A percentile compares a stretch with the other conserved stretches of the same genome.
Evolutionary conservation across 805 yeast species (phyloP).

Genomic region (Metschnikowia shivogae): DNA sequence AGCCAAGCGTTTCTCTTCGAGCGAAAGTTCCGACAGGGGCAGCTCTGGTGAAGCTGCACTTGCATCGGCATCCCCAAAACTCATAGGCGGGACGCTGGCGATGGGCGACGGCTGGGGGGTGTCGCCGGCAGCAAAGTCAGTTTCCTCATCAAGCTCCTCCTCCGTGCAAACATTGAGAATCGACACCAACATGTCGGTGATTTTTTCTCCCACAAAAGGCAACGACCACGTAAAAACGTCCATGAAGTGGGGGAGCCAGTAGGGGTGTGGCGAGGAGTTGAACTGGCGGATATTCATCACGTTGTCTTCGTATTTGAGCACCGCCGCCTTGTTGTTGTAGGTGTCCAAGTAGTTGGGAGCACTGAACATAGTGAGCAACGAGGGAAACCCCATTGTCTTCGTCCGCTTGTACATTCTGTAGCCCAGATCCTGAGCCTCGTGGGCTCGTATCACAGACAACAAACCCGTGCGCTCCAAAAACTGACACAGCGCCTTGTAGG

Average conservation of each 20-base stretch:
- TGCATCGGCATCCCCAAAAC: slow-evolving; percentile 5
- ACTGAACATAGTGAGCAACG: slow-evolving; percentile 83
- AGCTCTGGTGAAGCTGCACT: slow-evolving; percentile 1
- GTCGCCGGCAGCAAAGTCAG: slow-evolving; percentile 44
- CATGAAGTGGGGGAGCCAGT: slow-evolving; percentile 95
- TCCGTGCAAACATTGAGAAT: slow-evolving; percentile 92
- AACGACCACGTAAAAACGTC: slow-evolving; percentile 97
- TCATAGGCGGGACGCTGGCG: slow-evolving; percentile 6
- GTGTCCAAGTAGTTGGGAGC: slow-evolving; percentile 94
- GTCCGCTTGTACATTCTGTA: slow-evolving; percentile 91
- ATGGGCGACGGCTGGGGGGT: slow-evolving; percentile 23
- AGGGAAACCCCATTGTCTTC: slow-evolving; percentile 80
- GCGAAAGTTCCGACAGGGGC: slow-evolving; percentile 11
- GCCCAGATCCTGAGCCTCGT: slow-evolving; percentile 97
- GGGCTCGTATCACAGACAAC: slow-evolving; percentile 87
- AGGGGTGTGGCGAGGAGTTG: slow-evolving; percentile 90
- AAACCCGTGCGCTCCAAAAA: slow-evolving; percentile 76
- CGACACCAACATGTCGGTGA: slow-evolving; percentile 87
- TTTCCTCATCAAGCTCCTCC: slow-evolving; percentile 82
- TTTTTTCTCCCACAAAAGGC: slow-evolving; percentile 95
- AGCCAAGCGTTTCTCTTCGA: slow-evolving; percentile 43
- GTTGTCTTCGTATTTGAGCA: slow-evolving; percentile 83
- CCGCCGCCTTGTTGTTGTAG: slow-evolving; percentile 93
- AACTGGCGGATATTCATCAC: slow-evolving; percentile 95
- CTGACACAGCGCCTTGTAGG: slow-evolving; percentile 76